A percentile compares a stretch with the other conserved stretches of the same genome.
Evolutionary conservation across 2,329 filamentous ascomycete genomes (phyloP).

Genomic region (Chrysosporium queenslandicum): DNA sequence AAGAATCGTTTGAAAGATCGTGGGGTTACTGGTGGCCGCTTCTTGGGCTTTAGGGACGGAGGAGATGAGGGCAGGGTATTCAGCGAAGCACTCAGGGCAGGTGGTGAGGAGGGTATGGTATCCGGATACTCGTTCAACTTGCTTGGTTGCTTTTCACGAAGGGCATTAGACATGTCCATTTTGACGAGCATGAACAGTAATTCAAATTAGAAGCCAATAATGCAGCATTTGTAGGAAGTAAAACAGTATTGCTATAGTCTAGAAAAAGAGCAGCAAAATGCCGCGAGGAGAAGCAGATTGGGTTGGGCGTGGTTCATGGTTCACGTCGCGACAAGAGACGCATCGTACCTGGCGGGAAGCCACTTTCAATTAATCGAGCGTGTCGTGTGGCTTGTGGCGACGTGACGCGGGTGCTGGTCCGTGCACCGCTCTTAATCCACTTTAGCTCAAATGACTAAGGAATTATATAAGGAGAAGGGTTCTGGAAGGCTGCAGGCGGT

Average conservation of each 20-base stretch:
- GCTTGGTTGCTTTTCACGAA: conserved; percentile 9
- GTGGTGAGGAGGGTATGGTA: conserved; percentile 17
- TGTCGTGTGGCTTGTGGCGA: conserved; percentile 10
- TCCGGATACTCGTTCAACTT: conserved; percentile 12
- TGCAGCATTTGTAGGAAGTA: conserved; percentile 4
- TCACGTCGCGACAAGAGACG: conserved; percentile 5
- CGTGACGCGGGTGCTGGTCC: conserved; percentile 7
- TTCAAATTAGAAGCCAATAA: background rate
- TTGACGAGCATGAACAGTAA: background rate
- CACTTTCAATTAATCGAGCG: conserved; percentile 11
- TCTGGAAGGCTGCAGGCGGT: background rate
- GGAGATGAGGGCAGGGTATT: conserved; percentile 35
- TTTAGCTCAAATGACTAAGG: background rate
- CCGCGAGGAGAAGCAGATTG: background rate
- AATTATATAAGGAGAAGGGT: background rate
- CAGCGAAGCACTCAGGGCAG: conserved; percentile 13
- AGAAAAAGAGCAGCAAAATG: background rate
- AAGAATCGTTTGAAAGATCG: conserved; percentile 44
- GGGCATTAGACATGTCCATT: conserved; percentile 9
- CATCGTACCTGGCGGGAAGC: conserved; percentile 6
- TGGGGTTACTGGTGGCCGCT: conserved; percentile 42
- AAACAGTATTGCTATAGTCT: conserved; percentile 4
- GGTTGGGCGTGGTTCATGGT: background rate
- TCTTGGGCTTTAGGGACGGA: conserved; percentile 35
- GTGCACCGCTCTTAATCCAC: background rate